phyloP scores from a whole-genome alignment of 2,329 filamentous ascomycete genomes.

The Septoria petroselini region DNA sequence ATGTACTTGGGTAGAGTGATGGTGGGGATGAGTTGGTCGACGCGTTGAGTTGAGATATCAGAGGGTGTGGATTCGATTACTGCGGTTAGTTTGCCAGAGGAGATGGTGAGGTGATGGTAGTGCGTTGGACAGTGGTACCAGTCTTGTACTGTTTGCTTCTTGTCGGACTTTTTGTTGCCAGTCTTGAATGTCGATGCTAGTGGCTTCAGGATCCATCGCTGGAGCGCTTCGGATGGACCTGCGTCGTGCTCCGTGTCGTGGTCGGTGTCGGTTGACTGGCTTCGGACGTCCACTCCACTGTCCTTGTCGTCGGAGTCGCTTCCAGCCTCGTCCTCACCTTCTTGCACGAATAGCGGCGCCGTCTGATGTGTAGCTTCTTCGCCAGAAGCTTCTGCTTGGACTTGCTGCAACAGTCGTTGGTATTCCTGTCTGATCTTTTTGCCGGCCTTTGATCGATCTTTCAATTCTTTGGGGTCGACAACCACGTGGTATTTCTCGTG shows the following conservation, averaged over 20 bases:
- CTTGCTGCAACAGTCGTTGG: constrained; percentile 26
- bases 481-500: constrained; percentile 37
- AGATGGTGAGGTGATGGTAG: constrained; percentile 33
- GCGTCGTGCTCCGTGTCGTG: constrained; percentile 25
- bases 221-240: constrained; percentile 26
- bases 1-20: constrained; percentile 39
- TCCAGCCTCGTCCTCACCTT: constrained; percentile 24
- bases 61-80: constrained; percentile 28
- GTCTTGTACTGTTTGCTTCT: constrained; percentile 28
- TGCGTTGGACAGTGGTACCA: constrained; percentile 35
- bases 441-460: constrained; percentile 23
- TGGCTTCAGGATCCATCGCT: constrained; percentile 35
- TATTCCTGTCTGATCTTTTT: constrained; percentile 28
- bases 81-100: constrained; percentile 29
- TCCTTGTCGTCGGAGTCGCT: constrained; percentile 26
- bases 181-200: constrained; percentile 23
- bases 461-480: constrained; percentile 30
- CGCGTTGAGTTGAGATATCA: constrained; percentile 22
- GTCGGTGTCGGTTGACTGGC: constrained; percentile 5
- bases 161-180: background rate
- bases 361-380: constrained; percentile 18
- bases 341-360: constrained; percentile 22
- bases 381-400: constrained; percentile 21
- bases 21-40: constrained; percentile 29
- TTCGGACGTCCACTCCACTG: constrained; percentile 32